A percentile compares a stretch with the other conserved stretches of the same genome.
These are phyloP conservation scores for Ogataea nitratoaversa DNA, from an alignment of 805 yeast genomes.

Conservation along the genomic window DNA sequence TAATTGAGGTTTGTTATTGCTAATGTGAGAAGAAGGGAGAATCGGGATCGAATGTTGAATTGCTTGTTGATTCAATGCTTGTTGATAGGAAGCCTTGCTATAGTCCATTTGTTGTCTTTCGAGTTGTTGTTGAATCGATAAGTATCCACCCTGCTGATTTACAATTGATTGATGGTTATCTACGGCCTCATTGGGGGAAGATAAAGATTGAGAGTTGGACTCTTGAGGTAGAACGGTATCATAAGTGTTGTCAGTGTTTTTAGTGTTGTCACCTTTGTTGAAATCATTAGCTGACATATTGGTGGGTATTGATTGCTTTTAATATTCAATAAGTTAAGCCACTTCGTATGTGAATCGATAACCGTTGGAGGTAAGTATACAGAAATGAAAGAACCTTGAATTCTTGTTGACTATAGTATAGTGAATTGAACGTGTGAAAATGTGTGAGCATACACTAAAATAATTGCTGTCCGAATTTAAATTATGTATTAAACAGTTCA, in stretches of 20 bases:
- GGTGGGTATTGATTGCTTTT: neutral
- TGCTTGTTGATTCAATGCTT: neutral
- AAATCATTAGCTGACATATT: neutral
- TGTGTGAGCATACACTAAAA: too few species aligned
- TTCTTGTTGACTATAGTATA: too few species aligned
- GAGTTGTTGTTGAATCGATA: conserved; percentile 4
- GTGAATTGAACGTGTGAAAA: too few species aligned
- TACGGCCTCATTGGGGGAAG: neutral
- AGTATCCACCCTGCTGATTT: neutral
- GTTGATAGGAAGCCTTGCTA: neutral
- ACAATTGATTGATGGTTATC: neutral
- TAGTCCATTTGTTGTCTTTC: conserved; percentile 4
- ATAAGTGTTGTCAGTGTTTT: neutral
- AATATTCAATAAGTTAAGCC: too few species aligned
- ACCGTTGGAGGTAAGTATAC: neutral
- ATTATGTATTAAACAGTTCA: too few species aligned
- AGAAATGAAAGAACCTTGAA: too few species aligned
- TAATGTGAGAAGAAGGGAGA: neutral
- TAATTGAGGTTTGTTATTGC: neutral
- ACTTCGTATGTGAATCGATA: neutral
- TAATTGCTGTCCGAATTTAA: too few species aligned
- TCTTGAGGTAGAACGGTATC: neutral
- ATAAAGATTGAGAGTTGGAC: neutral
- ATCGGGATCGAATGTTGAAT: neutral
- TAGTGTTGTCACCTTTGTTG: neutral